A percentile compares a stretch with the other conserved stretches of the same genome.
phyloP scores from a whole-genome alignment of 257 asterid genomes.

The Lithospermum erythrorhizon region DNA sequence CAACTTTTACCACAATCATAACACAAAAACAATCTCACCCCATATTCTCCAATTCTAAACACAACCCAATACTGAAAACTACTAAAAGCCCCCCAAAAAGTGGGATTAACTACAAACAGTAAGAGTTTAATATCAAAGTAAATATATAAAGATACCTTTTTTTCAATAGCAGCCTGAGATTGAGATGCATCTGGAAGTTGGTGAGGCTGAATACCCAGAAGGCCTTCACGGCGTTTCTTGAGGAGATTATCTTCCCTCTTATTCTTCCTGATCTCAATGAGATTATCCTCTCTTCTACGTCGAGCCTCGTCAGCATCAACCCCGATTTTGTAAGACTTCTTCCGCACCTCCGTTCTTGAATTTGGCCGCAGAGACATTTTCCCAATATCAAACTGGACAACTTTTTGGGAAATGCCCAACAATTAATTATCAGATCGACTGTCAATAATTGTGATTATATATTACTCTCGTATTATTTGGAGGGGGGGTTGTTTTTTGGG shows the following conservation, averaged over 20 bases:
- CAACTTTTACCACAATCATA: too few species aligned
- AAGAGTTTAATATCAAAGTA: too few species aligned
- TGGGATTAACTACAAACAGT: too few species aligned
- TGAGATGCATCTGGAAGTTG: conserved; percentile 40
- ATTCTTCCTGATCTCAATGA: conserved; percentile 54
- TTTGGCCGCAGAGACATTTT: conserved; percentile 47
- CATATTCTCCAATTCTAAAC: too few species aligned
- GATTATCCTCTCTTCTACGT: conserved; percentile 51
- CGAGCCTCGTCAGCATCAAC: conserved; percentile 60
- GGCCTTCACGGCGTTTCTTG: conserved; percentile 45
- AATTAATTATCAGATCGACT: too few species aligned
- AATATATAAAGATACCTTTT: conserved; percentile 22
- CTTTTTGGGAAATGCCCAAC: neutral
- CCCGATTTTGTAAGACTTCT: conserved; percentile 43
- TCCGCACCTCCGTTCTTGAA: conserved; percentile 40
- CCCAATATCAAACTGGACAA: too few species aligned
- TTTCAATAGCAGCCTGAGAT: conserved; percentile 27
- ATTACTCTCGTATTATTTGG: too few species aligned
- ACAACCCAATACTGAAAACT: too few species aligned
- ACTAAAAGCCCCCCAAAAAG: too few species aligned
- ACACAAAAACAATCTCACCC: too few species aligned
- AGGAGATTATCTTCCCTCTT: conserved; percentile 50
- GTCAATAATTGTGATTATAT: too few species aligned
- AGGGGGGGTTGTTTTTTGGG: too few species aligned
- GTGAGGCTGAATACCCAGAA: conserved; percentile 25